A percentile compares a stretch with the other conserved stretches of the same genome.
Conservation (phyloP, 805 yeast species). For the Brettanomyces bruxellensis region DNA sequence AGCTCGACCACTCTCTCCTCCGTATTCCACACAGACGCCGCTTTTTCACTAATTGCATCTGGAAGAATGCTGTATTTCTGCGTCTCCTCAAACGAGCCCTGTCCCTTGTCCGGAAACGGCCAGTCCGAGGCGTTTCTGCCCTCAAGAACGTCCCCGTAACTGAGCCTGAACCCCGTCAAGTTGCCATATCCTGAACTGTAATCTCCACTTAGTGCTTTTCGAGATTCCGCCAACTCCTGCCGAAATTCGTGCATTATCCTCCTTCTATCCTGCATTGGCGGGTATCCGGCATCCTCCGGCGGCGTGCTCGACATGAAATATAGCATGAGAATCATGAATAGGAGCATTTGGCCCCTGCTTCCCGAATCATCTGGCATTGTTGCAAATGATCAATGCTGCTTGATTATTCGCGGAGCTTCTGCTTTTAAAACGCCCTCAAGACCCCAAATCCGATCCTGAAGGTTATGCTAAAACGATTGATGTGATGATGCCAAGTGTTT, state of each 20-base stretch:
- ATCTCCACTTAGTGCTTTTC: slow-evolving; percentile 28
- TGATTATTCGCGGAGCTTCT: too few species aligned
- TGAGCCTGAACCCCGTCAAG: slow-evolving; percentile 60
- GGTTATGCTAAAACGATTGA: too few species aligned
- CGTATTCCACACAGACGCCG: slow-evolving; percentile 45
- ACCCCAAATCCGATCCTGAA: too few species aligned
- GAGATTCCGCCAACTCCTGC: slow-evolving; percentile 23
- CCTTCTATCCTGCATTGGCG: slow-evolving; percentile 15
- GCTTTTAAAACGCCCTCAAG: too few species aligned
- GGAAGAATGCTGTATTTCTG: slow-evolving; percentile 55
- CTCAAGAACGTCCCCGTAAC: slow-evolving; percentile 48
- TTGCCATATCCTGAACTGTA: slow-evolving; percentile 55
- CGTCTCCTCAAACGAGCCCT: slow-evolving; percentile 35
- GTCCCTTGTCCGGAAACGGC: slow-evolving; percentile 37
- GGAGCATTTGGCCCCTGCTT: slow-evolving; percentile 21
- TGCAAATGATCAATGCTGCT: too few species aligned
- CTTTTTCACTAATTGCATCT: slow-evolving; percentile 37
- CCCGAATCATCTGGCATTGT: slow-evolving; percentile 16
- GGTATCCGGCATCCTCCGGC: slow-evolving; percentile 20
- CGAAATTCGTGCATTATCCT: slow-evolving; percentile 28
- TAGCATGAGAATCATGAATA: slow-evolving; percentile 29
- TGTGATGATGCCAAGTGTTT: too few species aligned
- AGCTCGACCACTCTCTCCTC: slow-evolving; percentile 19
- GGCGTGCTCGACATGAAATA: slow-evolving; percentile 35
- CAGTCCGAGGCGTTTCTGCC: slow-evolving; percentile 41